phyloP scores from a whole-genome alignment of 164 flowering plant species.

The Vitis labrusca region DNA sequence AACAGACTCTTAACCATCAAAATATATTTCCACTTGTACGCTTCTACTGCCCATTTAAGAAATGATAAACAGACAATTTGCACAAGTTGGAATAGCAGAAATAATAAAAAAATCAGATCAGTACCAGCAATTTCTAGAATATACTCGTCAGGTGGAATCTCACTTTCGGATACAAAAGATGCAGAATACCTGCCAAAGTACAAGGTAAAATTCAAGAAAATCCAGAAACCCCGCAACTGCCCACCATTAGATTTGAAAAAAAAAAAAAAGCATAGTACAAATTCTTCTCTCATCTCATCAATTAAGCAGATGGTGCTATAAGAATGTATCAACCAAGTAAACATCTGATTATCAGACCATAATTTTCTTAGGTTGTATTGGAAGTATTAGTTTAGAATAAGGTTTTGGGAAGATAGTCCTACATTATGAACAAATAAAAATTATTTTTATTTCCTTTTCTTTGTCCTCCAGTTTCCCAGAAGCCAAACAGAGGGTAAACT shows the following conservation, averaged over 20 bases:
- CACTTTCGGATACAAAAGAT: conserved; percentile 60
- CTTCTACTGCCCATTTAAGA: neutral
- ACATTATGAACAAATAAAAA: too few relatives aligned
- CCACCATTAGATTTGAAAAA: neutral
- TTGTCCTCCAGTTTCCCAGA: neutral
- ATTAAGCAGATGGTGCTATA: neutral
- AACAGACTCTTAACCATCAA: neutral
- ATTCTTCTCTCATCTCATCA: neutral
- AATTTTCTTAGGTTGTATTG: neutral
- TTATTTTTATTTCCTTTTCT: neutral
- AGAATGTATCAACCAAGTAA: neutral
- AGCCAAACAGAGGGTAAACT: neutral
- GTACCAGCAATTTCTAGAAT: conserved; percentile 71
- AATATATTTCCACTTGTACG: too few relatives aligned
- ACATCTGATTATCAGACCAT: neutral
- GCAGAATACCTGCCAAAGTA: conserved; percentile 71
- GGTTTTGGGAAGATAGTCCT: too few relatives aligned
- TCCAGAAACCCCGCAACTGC: neutral
- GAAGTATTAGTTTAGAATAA: neutral
- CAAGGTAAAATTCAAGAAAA: conserved; percentile 5
- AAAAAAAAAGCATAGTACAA: neutral
- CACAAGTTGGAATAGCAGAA: neutral
- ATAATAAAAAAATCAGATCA: neutral
- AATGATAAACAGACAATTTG: neutral
- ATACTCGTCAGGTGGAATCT: conserved; percentile 76